Evolutionary conservation across 306 rosid species (phyloP).

Genomic region (Dalbergia oliveri): DNA sequence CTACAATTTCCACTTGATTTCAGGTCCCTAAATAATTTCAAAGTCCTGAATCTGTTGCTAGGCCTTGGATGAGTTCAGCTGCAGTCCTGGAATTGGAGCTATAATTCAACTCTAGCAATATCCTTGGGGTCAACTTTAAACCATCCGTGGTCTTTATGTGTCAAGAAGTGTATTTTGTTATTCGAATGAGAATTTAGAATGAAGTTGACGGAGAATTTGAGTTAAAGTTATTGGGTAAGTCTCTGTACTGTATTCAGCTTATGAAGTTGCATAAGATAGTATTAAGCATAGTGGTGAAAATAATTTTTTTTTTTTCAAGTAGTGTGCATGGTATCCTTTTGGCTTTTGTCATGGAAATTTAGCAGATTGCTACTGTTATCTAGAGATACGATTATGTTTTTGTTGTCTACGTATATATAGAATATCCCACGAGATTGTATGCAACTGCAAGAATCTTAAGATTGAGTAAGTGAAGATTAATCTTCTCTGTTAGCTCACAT

Average conservation of each 20-base stretch:
- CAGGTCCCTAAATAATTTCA: conserved; percentile 43
- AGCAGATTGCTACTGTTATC: not conserved
- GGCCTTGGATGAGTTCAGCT: conserved; percentile 38
- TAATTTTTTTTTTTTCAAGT: conserved; percentile 24
- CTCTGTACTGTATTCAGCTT: conserved; percentile 36
- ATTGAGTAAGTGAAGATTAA: not conserved
- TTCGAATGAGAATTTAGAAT: conserved; percentile 51
- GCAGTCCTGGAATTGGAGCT: conserved; percentile 39
- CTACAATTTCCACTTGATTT: conserved; percentile 28
- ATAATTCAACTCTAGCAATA: not conserved
- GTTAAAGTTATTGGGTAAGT: conserved; percentile 46
- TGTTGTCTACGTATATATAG: not conserved
- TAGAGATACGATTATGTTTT: not conserved
- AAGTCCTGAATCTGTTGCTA: conserved; percentile 28
- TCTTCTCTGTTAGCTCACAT: not conserved
- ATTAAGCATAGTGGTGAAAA: conserved; percentile 37
- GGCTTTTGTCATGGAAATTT: conserved; percentile 7
- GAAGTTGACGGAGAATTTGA: conserved; percentile 46
- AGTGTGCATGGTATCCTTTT: conserved; percentile 15
- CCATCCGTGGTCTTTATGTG: conserved; percentile 40
- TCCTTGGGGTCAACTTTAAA: conserved; percentile 40
- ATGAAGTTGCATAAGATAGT: conserved; percentile 4
- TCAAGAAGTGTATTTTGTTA: conserved; percentile 49
- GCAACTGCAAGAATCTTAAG: not conserved
- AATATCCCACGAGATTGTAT: not conserved